Evolutionary conservation across 345 rosid species (phyloP).

Genomic region (Abelmoschus esculentus): DNA sequence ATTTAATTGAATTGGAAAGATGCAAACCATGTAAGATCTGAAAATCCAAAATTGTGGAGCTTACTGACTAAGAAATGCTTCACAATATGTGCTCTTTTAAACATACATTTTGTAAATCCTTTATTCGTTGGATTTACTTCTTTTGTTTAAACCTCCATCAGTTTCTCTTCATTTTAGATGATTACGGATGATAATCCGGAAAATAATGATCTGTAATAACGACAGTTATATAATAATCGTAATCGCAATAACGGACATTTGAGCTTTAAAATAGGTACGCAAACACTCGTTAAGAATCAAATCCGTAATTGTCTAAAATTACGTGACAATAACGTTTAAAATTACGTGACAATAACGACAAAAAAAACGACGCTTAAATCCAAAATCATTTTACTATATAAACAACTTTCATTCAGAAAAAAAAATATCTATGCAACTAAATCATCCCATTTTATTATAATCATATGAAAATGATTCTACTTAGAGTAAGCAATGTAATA

Average conservation of each 20-base stretch:
- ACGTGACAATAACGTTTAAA: no score
- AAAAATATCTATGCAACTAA: neutral
- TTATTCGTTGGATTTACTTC: neutral
- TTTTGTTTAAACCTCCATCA: no score
- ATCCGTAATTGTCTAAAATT: no score
- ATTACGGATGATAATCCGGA: no score
- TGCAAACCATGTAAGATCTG: conserved; percentile 16
- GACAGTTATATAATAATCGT: no score
- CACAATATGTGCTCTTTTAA: conserved; percentile 7
- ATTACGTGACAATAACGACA: no score
- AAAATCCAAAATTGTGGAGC: conserved; percentile 15
- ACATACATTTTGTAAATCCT: conserved; percentile 24
- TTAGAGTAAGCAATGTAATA: neutral
- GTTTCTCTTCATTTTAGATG: no score
- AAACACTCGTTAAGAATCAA: no score
- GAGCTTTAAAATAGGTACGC: no score
- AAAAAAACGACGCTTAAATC: no score
- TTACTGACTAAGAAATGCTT: conserved; percentile 11
- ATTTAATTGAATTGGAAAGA: conserved; percentile 17
- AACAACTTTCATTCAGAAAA: neutral
- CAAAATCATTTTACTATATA: neutral
- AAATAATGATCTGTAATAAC: no score
- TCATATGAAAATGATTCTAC: neutral
- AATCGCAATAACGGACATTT: no score
- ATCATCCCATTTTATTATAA: neutral